Percentiles rank a stretch among this genome's conserved stretches.
phyloP scores from a whole-genome alignment of 306 rosid genomes.

The Vigna unguiculata region DNA sequence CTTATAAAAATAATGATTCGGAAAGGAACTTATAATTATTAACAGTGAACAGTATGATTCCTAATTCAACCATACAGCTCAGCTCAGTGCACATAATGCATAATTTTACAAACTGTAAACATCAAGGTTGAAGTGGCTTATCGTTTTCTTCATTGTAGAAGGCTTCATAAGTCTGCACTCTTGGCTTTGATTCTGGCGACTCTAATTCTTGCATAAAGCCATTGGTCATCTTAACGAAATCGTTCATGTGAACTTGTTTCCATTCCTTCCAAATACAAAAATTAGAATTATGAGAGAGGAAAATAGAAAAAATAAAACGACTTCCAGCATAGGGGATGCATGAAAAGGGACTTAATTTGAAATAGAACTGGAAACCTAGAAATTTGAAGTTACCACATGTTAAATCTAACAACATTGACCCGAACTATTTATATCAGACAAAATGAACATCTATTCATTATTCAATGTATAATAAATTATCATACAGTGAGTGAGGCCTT shows the following conservation, averaged over 20 bases:
- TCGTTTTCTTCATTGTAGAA: slow-evolving; percentile 61
- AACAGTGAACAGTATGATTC: slow-evolving; percentile 19
- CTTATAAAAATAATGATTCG: slow-evolving; percentile 36
- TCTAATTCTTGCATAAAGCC: slow-evolving; percentile 68
- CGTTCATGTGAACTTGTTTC: slow-evolving; percentile 67
- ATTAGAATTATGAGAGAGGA: not conserved
- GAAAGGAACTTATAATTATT: slow-evolving; percentile 33
- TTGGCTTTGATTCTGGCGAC: slow-evolving; percentile 75
- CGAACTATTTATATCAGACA: not conserved
- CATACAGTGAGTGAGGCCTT: not conserved
- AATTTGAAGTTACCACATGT: not conserved
- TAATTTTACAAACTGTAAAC: slow-evolving; percentile 30
- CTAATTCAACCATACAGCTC: slow-evolving; percentile 28
- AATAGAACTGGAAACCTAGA: slow-evolving; percentile 6
- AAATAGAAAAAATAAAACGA: not conserved
- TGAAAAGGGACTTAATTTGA: slow-evolving; percentile 5
- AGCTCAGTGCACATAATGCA: slow-evolving; percentile 30
- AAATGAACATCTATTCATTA: not conserved
- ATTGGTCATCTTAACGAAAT: slow-evolving; percentile 74
- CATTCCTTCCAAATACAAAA: slow-evolving; percentile 64
- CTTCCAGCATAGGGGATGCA: slow-evolving; percentile 14
- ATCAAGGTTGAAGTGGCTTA: slow-evolving; percentile 49
- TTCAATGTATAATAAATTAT: not conserved
- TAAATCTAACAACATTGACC: slow-evolving; percentile 2
- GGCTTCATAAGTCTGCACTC: slow-evolving; percentile 75